phyloP scores from a whole-genome alignment of 352 stramenopile genomes.

The Globisporangium solare region DNA sequence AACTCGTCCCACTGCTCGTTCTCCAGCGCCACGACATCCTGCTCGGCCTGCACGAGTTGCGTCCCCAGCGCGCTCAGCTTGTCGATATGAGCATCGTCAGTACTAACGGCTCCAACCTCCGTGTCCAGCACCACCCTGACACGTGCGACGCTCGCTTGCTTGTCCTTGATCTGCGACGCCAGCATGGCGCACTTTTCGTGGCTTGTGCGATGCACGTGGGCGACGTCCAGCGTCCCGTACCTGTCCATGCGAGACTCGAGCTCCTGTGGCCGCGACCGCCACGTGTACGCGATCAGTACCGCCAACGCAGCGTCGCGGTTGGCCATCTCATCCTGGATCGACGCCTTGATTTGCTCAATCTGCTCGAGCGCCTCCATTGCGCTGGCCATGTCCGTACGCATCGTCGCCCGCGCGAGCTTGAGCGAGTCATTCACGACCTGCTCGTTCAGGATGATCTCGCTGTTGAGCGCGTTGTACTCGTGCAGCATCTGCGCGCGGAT shows the following conservation, averaged over 20 bases:
- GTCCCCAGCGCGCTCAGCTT: too few species aligned
- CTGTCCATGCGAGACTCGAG: constrained; percentile 6
- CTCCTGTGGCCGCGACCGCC: constrained; percentile 6
- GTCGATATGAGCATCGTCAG: too few species aligned
- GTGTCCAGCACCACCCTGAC: constrained; percentile 6
- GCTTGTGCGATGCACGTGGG: constrained; percentile 5
- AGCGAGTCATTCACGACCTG: constrained; percentile 24
- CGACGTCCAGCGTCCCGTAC: constrained; percentile 3
- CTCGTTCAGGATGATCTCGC: constrained; percentile 40
- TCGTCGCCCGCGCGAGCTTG: constrained; percentile 17
- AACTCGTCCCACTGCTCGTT: too few species aligned
- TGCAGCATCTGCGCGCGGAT: constrained; percentile 14
- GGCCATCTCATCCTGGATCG: constrained; percentile 32
- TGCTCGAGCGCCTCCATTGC: constrained; percentile 28
- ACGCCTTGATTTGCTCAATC: constrained; percentile 28
- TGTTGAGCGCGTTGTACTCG: constrained; percentile 32
- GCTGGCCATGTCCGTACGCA: constrained; percentile 19
- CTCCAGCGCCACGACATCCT: not conserved
- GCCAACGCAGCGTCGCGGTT: constrained; percentile 36
- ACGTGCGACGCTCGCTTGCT: not conserved
- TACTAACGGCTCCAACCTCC: not conserved
- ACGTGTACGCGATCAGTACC: constrained; percentile 31
- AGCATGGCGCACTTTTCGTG: constrained; percentile 14
- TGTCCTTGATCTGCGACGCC: constrained; percentile 6
- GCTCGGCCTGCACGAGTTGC: too few species aligned